Conservation (phyloP, 176 grass and related monocot species). For the Lolium perenne region DNA sequence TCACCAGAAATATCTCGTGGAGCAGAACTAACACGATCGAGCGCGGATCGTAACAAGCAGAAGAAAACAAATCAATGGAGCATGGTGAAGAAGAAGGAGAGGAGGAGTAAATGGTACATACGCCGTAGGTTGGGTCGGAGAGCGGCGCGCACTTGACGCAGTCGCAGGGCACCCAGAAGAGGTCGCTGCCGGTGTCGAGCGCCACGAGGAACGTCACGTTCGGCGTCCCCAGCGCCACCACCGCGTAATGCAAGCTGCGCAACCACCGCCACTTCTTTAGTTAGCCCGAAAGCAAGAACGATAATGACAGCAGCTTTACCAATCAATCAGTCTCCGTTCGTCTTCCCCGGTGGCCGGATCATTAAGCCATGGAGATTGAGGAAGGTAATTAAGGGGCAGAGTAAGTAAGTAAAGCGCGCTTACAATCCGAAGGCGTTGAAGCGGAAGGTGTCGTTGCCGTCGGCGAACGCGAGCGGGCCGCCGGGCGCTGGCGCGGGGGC, state of each 20-base stretch:
- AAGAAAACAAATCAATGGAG: neutral
- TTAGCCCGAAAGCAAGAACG: slow-evolving; percentile 39
- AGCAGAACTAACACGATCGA: neutral
- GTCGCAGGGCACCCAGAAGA: slow-evolving; percentile 95
- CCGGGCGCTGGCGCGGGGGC: neutral
- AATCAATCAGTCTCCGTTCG: neutral
- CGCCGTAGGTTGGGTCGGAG: slow-evolving; percentile 47
- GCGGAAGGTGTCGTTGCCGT: slow-evolving; percentile 66
- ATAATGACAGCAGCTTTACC: neutral
- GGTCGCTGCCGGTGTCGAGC: slow-evolving; percentile 91
- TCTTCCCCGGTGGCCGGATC: neutral
- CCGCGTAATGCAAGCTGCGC: slow-evolving; percentile 86
- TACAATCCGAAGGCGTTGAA: slow-evolving; percentile 76
- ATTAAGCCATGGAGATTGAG: neutral
- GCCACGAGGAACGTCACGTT: slow-evolving; percentile 91
- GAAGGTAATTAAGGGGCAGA: neutral
- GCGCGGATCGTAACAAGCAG: neutral
- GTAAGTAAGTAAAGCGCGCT: neutral
- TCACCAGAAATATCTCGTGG: neutral
- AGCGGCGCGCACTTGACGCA: slow-evolving; percentile 69
- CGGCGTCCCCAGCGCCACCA: slow-evolving; percentile 80
- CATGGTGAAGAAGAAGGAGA: too few species aligned
- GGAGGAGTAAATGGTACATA: neutral
- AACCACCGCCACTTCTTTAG: slow-evolving; percentile 40
- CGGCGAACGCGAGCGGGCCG: slow-evolving; percentile 59